phyloP scores from a whole-genome alignment of 2,329 filamentous ascomycete genomes.

The Penicillium sp. region DNA sequence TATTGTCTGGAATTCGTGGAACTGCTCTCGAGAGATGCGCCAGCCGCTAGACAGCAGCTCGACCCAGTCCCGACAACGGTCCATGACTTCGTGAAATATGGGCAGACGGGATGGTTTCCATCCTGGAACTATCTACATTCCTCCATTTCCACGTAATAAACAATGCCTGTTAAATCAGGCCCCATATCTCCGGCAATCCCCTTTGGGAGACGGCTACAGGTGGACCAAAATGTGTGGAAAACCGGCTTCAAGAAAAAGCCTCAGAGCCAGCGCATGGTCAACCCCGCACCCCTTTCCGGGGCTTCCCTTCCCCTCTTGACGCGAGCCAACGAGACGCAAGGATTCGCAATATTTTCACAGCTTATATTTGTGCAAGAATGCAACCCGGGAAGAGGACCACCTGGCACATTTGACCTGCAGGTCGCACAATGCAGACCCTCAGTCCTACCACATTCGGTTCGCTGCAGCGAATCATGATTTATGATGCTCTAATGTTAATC shows the following conservation, averaged over 20 bases:
- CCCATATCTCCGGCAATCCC: neutral
- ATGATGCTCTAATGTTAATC: neutral
- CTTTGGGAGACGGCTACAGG: neutral
- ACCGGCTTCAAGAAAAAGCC: neutral
- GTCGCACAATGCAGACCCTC: neutral
- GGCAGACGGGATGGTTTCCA: neutral
- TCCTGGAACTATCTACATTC: neutral
- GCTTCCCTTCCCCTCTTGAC: neutral
- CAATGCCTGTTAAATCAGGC: neutral
- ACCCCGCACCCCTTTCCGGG: neutral
- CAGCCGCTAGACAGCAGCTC: constrained; percentile 20
- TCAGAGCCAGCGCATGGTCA: neutral
- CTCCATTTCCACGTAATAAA: neutral
- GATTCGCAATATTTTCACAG: neutral
- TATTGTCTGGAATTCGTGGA: constrained; percentile 28
- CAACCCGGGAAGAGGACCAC: neutral
- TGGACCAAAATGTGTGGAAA: neutral
- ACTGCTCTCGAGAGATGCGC: constrained; percentile 20
- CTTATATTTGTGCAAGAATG: neutral
- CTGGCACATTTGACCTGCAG: neutral
- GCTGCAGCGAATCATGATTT: neutral
- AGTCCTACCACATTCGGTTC: neutral
- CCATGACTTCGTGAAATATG: constrained; percentile 22
- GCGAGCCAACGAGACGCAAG: neutral
- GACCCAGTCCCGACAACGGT: constrained; percentile 24